phyloP scores from a whole-genome alignment of 805 yeast species.

The Yarrowia sp. region DNA sequence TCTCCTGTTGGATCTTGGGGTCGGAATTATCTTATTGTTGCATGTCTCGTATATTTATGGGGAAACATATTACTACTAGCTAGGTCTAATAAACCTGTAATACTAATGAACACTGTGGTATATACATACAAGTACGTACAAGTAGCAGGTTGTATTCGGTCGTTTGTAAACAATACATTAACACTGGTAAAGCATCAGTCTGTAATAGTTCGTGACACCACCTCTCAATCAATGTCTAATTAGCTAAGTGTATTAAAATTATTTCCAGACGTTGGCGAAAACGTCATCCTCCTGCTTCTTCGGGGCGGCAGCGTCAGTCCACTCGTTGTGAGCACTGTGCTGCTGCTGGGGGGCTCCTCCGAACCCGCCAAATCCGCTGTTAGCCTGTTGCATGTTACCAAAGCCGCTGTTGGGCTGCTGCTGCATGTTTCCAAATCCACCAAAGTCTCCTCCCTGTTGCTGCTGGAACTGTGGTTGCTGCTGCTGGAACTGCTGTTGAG shows the following conservation, averaged over 20 bases:
- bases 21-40: constrained; percentile 37
- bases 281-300: constrained; percentile 48
- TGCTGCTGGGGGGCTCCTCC: constrained; percentile 27
- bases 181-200: too few species aligned
- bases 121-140: not conserved
- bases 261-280: constrained; percentile 52
- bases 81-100: constrained; percentile 31
- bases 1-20: constrained; percentile 18
- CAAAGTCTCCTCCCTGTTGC: constrained; percentile 34
- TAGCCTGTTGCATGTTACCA: constrained; percentile 9
- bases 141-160: too few species aligned
- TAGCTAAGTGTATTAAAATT: constrained; percentile 36
- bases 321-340: constrained; percentile 22
- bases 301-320: constrained; percentile 38
- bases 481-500: constrained; percentile 30
- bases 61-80: constrained; percentile 30
- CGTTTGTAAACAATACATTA: too few species aligned
- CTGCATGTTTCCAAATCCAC: constrained; percentile 26
- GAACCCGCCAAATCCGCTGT: constrained; percentile 29
- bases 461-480: constrained; percentile 20
- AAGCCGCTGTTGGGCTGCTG: constrained; percentile 18
- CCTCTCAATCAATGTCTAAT: not conserved
- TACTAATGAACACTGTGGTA: not conserved
- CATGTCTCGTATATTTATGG: constrained; percentile 37
- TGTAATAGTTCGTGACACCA: too few species aligned